These are phyloP conservation scores for Scenedesmus sp. DNA, from an alignment of 163 green algal genomes.

Conservation along the genomic window DNA sequence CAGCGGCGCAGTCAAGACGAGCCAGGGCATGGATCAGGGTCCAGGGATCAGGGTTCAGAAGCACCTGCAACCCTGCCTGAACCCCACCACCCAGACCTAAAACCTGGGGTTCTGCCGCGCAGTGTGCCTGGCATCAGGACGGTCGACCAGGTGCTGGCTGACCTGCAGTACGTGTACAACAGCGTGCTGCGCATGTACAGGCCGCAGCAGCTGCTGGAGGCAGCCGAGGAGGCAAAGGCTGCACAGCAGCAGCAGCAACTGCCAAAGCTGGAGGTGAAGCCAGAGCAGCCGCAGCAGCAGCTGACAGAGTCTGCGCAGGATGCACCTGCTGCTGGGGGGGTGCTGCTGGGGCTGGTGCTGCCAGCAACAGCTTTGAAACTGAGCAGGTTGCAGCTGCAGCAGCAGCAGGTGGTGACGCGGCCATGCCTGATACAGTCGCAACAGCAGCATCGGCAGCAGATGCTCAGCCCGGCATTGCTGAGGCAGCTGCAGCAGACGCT, in stretches of 20 bases:
- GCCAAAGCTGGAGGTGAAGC: neutral
- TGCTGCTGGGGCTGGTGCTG: neutral
- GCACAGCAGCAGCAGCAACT: constrained; percentile 1
- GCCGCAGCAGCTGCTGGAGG: neutral
- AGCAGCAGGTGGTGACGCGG: neutral
- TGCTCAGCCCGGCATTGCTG: neutral
- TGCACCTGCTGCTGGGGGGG: neutral
- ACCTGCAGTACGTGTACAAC: constrained; percentile 85
- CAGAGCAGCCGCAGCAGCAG: constrained; percentile 17
- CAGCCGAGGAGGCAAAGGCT: neutral
- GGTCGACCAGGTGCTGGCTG: constrained; percentile 71
- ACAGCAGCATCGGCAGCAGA: neutral
- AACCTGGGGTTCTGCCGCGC: neutral
- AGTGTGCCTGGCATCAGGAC: constrained; percentile 52
- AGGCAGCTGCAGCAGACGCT: neutral
- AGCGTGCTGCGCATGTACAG: constrained; percentile 61
- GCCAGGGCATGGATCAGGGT: neutral
- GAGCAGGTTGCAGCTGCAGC: neutral
- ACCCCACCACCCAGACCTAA: constrained; percentile 26
- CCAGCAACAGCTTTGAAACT: neutral
- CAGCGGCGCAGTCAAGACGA: neutral
- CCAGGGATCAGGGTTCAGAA: constrained; percentile 1
- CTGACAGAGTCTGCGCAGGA: neutral
- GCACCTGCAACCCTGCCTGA: constrained; percentile 20
- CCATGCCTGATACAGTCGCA: neutral